Evolutionary conservation across 176 grass and related monocot species (phyloP), one percentile per base, ranked within the genome.

Genomic region (Carex scoparia): DNA sequence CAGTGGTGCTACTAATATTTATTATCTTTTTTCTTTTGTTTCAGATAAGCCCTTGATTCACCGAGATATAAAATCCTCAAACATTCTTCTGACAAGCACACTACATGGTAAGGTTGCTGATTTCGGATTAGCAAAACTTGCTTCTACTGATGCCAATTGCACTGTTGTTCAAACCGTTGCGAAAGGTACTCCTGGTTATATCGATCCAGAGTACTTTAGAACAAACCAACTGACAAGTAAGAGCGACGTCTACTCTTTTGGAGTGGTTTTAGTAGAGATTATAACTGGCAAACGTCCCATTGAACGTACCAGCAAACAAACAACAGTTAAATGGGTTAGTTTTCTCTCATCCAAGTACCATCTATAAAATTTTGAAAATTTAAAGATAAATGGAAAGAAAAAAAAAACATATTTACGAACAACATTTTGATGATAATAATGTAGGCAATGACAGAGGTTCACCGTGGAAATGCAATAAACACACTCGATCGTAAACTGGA

Each of bases 241-340:
- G 64, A 83, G 81, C 19, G 81, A 83, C 15, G 81, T 83, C 46
- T 83, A 83, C 55, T 83, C 81, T 42, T 83, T 68, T 14, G 81
- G 81, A 83, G 81, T 83, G 9, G 42, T 83, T 83, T 54, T 83
- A 83, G 5, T 83, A 32, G 81, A 83, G 42, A 51, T 49, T 35
- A 6, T 83, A 31, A 83, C 81, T 19, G 81, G 81, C 15, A 83
- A 83, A 83, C 63, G 64, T 19, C 79, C 79, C 7, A 10, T 63
- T 27, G 58, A 81, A 62, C 58, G 57, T 2, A 44, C 15, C 18
- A 63, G 28, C 61, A 63, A 48, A 42, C 1, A 5, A 16, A 58
- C 53, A 63, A 65, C 59, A 23, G 61, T 81, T 42, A 63, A 81
- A 64, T 81, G 79, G 74, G 74, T 78, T 35, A 57, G 74, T 79